These are phyloP conservation scores for Dichomitus squalens DNA, from an alignment of 1,284 basidiomycete genomes.

Conservation along the genomic window DNA sequence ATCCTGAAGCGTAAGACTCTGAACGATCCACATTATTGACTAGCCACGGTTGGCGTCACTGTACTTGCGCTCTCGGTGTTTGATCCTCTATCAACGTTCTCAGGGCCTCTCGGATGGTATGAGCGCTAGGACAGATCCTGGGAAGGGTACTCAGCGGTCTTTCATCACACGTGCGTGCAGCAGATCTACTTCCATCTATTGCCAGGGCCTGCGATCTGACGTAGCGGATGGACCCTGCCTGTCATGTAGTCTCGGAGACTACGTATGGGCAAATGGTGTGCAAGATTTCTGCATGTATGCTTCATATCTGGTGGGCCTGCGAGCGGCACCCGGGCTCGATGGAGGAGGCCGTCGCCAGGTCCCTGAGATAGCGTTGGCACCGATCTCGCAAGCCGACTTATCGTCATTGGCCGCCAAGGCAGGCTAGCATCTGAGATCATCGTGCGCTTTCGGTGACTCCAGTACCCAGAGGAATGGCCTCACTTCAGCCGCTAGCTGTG, in stretches of 20 bases:
- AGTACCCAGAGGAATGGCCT: not conserved
- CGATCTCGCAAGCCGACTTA: not conserved
- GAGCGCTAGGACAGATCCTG: not conserved
- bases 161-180: not conserved
- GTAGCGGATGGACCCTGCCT: not conserved
- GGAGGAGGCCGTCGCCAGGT: not conserved
- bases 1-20: no score
- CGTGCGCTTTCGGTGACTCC: no score
- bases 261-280: not conserved
- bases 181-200: not conserved
- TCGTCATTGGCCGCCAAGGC: not conserved
- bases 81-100: no score
- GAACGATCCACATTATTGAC: no score
- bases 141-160: not conserved
- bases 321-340: no score
- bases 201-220: not conserved
- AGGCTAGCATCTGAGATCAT: not conserved
- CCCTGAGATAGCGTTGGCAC: not conserved
- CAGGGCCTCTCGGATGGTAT: not conserved
- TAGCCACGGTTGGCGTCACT: no score
- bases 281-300: no score
- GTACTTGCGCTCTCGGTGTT: no score
- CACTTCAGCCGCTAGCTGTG: not conserved
- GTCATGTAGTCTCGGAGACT: not conserved
- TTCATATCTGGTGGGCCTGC: no score